phyloP scores from a whole-genome alignment of 2,329 filamentous ascomycete species.

The Calonectria pteridis region DNA sequence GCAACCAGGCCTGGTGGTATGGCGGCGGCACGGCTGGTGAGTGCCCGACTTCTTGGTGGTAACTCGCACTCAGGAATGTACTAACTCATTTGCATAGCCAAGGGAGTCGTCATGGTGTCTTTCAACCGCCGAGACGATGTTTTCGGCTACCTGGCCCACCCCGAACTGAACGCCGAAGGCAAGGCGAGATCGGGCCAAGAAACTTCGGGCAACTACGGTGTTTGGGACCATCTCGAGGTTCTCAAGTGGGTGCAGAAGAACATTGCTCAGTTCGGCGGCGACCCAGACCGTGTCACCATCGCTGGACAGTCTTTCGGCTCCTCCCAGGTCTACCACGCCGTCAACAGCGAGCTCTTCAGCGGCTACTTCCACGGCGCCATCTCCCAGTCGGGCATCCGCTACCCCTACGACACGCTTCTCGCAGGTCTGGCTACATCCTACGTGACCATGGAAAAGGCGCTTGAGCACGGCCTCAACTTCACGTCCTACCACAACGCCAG shows the following conservation, averaged over 20 bases:
- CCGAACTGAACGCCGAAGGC: constrained; percentile 13
- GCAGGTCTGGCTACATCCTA: constrained; percentile 19
- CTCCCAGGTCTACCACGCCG: constrained; percentile 15
- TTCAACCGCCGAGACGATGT: constrained; percentile 16
- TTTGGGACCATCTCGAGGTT: constrained; percentile 10
- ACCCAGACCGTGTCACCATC: constrained; percentile 19
- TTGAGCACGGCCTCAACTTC: not conserved
- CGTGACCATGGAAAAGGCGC: constrained; percentile 8
- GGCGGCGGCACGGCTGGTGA: constrained; percentile 15
- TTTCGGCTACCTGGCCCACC: constrained; percentile 10
- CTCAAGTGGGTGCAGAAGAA: constrained; percentile 23
- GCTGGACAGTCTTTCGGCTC: constrained; percentile 15
- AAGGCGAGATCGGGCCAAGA: not conserved
- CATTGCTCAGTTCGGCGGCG: constrained; percentile 19
- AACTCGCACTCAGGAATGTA: not conserved
- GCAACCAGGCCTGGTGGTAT: not conserved
- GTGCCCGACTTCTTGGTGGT: not conserved
- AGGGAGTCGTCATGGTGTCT: constrained; percentile 3
- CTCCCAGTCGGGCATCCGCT: constrained; percentile 23
- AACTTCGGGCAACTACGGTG: constrained; percentile 19
- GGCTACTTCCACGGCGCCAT: constrained; percentile 25
- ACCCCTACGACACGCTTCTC: constrained; percentile 17
- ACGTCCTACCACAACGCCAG: constrained; percentile 5
- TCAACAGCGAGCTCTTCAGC: constrained; percentile 22
- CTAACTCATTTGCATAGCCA: not conserved